Conservation (phyloP, 2,329 filamentous ascomycete species). For the Botrytis medusae region DNA sequence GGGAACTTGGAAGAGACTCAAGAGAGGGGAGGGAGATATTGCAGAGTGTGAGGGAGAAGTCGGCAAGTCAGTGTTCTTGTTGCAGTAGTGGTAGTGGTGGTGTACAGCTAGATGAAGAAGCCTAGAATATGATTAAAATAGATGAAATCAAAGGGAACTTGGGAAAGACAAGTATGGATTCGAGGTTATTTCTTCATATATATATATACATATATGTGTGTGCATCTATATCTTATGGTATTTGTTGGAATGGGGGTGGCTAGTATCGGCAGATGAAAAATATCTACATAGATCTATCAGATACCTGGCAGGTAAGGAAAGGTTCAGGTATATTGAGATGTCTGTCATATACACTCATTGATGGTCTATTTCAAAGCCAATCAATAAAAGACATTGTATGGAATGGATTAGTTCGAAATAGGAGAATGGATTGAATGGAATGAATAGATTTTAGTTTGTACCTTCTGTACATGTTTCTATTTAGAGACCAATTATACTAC, state of each 20-base stretch:
- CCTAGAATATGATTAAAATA: neutral
- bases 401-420: neutral
- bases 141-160: neutral
- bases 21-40: neutral
- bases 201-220: neutral
- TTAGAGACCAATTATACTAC: neutral
- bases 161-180: neutral
- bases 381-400: neutral
- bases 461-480: neutral
- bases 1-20: neutral
- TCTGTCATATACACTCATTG: neutral
- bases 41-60: neutral
- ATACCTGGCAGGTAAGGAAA: neutral
- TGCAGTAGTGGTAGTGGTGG: neutral
- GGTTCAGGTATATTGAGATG: neutral
- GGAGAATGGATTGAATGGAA: neutral
- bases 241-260: neutral
- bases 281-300: neutral
- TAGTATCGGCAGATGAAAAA: neutral
- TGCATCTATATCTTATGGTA: neutral
- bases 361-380: neutral
- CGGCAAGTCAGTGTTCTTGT: neutral
- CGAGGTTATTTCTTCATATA: neutral
- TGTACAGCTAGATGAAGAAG: neutral
- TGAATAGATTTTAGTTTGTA: neutral